phyloP scores from a whole-genome alignment of 257 asterid species.

The Solanum ahanhuiri region DNA sequence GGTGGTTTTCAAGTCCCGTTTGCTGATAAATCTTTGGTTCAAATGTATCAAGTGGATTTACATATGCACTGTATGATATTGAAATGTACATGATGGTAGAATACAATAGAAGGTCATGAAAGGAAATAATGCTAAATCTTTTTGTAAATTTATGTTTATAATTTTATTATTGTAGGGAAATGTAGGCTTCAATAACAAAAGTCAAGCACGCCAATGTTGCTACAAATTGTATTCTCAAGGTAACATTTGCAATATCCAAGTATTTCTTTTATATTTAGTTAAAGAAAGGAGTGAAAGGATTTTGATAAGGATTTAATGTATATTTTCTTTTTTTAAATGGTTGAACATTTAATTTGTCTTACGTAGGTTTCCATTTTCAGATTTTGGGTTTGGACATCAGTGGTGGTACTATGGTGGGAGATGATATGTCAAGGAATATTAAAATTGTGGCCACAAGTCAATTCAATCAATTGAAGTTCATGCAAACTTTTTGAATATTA shows the following conservation, averaged over 20 bases:
- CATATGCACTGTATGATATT: too few relatives aligned
- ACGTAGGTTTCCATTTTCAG: neutral
- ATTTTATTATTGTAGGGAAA: too few relatives aligned
- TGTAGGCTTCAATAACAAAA: too few relatives aligned
- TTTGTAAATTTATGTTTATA: too few relatives aligned
- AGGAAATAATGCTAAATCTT: too few relatives aligned
- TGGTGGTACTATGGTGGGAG: neutral
- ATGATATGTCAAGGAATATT: too few relatives aligned
- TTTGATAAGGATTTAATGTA: neutral
- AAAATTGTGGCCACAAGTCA: neutral
- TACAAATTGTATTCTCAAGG: constrained; percentile 10
- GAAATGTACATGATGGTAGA: too few relatives aligned
- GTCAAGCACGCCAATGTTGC: too few relatives aligned
- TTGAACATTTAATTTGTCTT: neutral
- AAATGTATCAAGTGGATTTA: neutral
- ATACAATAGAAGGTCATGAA: too few relatives aligned
- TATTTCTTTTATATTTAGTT: neutral
- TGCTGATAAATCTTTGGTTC: neutral
- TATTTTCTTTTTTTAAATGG: too few relatives aligned
- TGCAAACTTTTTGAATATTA: neutral
- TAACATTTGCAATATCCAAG: neutral
- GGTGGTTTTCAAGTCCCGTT: neutral
- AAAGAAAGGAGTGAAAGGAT: neutral
- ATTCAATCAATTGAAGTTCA: neutral
- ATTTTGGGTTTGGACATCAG: neutral